Base-by-base conservation (phyloP, 257 asterid species). In the Solanum pimpinellifolium region DNA sequence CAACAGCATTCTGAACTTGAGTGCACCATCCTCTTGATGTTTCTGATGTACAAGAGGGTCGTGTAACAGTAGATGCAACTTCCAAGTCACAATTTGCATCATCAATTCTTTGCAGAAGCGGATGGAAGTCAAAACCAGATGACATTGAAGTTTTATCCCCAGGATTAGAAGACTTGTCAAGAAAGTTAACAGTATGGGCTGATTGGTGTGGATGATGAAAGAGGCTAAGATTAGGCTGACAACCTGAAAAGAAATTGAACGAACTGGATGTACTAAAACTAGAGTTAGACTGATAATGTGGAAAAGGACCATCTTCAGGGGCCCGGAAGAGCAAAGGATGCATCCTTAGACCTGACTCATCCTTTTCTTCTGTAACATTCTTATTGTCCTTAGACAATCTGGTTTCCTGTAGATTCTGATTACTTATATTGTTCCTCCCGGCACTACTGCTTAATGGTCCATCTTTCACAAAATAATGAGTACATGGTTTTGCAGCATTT, bases 261-360 rank as follows among this genome's bases (percentile, higher is more conserved):
- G 95, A 88, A 88, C 91, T 90, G 82, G 93, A 70, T 4, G 91
- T 78, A 93, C 87, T 85, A 74, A 93, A 81, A 85, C 87, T 78
- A 83, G 88, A 65, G 86, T 88, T 88, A 84, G 76, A 76, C 25
- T 92, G 94, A 89, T 90, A 90, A 89, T 91, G 92, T 33, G 93
- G 94, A 89, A 91, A 86, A 37, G 85, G 93, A 69, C 94, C 94
- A 82, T 91, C 94, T 89, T 92, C 93, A 85, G 98, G 92, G 65
- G 93, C 77, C 91, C 94, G 96, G 91, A 95, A 97, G 87, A 97
- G 92, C 37, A 96, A 92, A 89, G 99, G 99, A 93, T 97, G 99
- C 98, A 97, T 95, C 91, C 93, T 96, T 89, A 94, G 94, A 91
- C 93, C 98, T 35, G 94, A 86, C 25, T 91, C 92, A n/a, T 89